phyloP scores from a whole-genome alignment of 257 asterid genomes.

The Eucommia ulmoides region DNA sequence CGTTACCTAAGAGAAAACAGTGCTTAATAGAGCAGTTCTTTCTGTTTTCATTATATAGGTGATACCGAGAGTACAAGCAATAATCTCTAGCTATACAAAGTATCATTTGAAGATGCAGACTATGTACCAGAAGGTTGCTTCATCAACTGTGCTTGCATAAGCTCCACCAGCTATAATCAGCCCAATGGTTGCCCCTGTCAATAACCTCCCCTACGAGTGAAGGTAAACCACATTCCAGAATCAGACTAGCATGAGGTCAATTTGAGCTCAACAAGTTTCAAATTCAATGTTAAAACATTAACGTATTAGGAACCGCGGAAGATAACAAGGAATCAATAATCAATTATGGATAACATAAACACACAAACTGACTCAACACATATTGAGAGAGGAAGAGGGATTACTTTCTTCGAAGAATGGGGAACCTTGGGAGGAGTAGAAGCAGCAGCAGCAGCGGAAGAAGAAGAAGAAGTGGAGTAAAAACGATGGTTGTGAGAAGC shows the following conservation, averaged over 20 bases:
- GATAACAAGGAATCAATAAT: neutral
- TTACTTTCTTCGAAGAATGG: slow-evolving; percentile 28
- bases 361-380: neutral
- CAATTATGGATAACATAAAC: neutral
- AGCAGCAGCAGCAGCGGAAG: neutral
- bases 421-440: slow-evolving; percentile 7
- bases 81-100: neutral
- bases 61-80: neutral
- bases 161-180: slow-evolving; percentile 92
- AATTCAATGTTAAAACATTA: neutral
- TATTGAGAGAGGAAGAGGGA: neutral
- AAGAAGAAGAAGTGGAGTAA: neutral
- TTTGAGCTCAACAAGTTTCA: neutral
- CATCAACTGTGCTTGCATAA: slow-evolving; percentile 97
- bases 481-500: neutral
- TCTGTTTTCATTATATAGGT: neutral
- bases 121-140: slow-evolving; percentile 92
- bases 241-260: neutral
- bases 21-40: neutral
- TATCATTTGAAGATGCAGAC: slow-evolving; percentile 3
- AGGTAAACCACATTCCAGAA: slow-evolving; percentile 11
- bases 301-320: neutral
- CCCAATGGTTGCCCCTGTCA: slow-evolving; percentile 81
- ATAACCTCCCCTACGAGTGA: slow-evolving; percentile 72
- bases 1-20: neutral